Evolutionary conservation across 2,329 filamentous ascomycete genomes (phyloP), one percentile per base, ranked within the genome.

Genomic region (Penicillium sp.): DNA sequence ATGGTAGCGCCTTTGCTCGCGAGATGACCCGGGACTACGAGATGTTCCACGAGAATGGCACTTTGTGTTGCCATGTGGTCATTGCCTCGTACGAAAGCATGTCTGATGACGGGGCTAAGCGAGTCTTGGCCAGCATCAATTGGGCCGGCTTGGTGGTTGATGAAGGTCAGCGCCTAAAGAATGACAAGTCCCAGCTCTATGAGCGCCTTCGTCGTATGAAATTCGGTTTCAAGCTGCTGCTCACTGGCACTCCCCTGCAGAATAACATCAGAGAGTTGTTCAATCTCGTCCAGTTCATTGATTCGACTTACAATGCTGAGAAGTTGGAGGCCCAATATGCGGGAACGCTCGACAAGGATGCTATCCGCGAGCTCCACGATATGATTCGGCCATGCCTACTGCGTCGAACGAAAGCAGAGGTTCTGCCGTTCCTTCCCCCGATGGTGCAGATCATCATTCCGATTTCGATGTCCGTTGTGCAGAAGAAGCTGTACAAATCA

Each of bases 381-480:
- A 82, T 92, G 68, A 95, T 97, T 59, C 85, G 90, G 2, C 85
- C 85, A 1, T 88, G 80, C 70, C 87, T 89, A 65, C 73, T 88
- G 31, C 83, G 87, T 45, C 87, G 94, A 43, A 97, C 94, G 2
- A 99, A 99, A 72, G 87, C 87, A 13, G 88, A 93, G 59, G 93
- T 97, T 0, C 79, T 99, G 50, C 93, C 90, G 38, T 96, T 97
- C 73, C 79, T 99, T 10, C 94, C 94, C 0, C 88, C 93, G 0
- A 92, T 99, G 85, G 88, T 89, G 1, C 93, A 97, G 68, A 92
- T 99, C 64, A 97, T 99, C 59, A 78, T 99, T 5, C 94, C 94
- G 0, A 87, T 99, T n/a, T 92, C 90, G 2, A 97, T 97, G 92
- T 92, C 90, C 2, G 81, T 91, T 14, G 79, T 99, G 13, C 95